phyloP scores from a whole-genome alignment of 306 rosid species.

The Leucaena leucocephala region DNA sequence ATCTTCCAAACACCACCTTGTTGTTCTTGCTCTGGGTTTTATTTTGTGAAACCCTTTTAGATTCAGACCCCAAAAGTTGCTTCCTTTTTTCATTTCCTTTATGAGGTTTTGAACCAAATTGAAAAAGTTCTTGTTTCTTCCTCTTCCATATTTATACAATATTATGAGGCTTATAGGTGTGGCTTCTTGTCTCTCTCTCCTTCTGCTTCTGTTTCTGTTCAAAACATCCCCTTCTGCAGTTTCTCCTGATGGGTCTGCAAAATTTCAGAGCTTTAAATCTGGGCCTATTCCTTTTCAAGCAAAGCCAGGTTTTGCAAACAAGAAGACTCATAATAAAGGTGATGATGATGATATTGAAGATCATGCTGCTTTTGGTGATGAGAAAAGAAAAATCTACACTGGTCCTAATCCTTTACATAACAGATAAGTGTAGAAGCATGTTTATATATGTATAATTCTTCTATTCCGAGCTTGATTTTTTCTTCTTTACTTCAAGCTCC shows the following conservation, averaged over 20 bases:
- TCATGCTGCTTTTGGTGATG: conserved; percentile 47
- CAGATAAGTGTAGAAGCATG: conserved; percentile 44
- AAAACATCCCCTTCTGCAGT: conserved; percentile 22
- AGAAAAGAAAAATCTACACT: conserved; percentile 67
- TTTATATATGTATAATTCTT: neutral
- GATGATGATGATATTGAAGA: conserved; percentile 21
- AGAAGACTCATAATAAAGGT: conserved; percentile 21
- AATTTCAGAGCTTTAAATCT: conserved; percentile 43
- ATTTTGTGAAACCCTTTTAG: conserved; percentile 35
- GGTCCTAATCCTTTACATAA: conserved; percentile 84
- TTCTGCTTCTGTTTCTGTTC: conserved; percentile 41
- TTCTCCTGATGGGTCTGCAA: conserved; percentile 41
- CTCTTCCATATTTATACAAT: conserved; percentile 40
- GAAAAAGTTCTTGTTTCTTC: conserved; percentile 4
- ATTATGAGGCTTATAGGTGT: conserved; percentile 44
- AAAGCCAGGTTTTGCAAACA: conserved; percentile 31
- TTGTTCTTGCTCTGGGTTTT: conserved; percentile 2
- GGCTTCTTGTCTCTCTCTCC: conserved; percentile 44
- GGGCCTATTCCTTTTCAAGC: conserved; percentile 36
- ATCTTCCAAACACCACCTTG: neutral
- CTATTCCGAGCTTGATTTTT: conserved; percentile 9
- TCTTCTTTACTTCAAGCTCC: conserved; percentile 17
- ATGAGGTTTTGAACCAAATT: conserved; percentile 50
- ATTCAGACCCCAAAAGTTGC: conserved; percentile 46
- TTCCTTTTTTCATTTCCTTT: conserved; percentile 31